phyloP scores from a whole-genome alignment of 306 rosid genomes.

The Lupinus albus region DNA sequence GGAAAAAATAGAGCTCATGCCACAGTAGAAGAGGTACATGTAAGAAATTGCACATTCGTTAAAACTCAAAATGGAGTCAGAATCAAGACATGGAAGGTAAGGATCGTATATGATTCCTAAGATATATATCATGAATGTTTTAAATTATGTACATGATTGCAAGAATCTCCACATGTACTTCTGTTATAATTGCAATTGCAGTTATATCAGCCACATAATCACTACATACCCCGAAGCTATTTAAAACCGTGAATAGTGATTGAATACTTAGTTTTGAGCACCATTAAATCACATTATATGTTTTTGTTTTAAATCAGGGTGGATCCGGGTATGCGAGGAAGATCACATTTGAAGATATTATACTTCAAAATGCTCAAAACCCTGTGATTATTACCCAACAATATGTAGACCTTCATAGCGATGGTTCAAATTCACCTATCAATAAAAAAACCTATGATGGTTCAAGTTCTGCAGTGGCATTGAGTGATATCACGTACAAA shows the following conservation, averaged over 20 bases:
- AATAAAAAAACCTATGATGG: neutral
- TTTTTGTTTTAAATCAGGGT: slow-evolving; percentile 37
- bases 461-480: slow-evolving; percentile 33
- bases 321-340: slow-evolving; percentile 52
- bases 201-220: slow-evolving; percentile 25
- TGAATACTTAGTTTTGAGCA: no score
- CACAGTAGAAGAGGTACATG: slow-evolving; percentile 53
- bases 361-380: slow-evolving; percentile 19
- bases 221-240: slow-evolving; percentile 11
- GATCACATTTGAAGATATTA: slow-evolving; percentile 48
- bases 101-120: no score
- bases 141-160: no score
- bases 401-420: no score
- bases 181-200: no score
- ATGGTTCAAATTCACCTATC: neutral
- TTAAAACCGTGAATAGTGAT: neutral
- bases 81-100: slow-evolving; percentile 60
- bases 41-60: slow-evolving; percentile 48
- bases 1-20: no score
- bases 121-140: no score
- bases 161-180: no score
- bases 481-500: slow-evolving; percentile 45
- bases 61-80: slow-evolving; percentile 54
- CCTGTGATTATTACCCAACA: slow-evolving; percentile 51
- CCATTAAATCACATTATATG: neutral